A percentile compares a stretch with the other conserved stretches of the same genome.
Evolutionary conservation across 208 protist species (phyloP).

Genomic region (Kentomonas sorsogonicus): DNA sequence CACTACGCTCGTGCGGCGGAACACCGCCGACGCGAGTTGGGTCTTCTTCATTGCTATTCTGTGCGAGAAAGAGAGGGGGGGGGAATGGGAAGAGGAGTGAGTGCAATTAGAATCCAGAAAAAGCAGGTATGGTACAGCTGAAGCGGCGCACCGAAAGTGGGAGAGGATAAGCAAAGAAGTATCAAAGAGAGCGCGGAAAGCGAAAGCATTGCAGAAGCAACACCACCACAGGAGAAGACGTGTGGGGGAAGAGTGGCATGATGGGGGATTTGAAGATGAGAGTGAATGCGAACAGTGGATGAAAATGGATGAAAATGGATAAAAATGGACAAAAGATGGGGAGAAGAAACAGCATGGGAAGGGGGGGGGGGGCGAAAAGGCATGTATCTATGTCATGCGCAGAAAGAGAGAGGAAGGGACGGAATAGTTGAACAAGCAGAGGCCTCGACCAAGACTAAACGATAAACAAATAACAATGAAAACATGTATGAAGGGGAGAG

Average conservation of each 20-base stretch:
- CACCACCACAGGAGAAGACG: too few relatives aligned
- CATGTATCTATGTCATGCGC: not conserved
- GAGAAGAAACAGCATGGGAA: not conserved
- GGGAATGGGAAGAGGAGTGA: slow-evolving; percentile 3
- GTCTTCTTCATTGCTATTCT: slow-evolving; percentile 14
- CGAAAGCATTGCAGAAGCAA: not conserved
- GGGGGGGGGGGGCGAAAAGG: not conserved
- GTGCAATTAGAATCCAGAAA: too few relatives aligned
- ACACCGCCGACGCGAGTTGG: slow-evolving; percentile 1
- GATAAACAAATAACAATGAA: slow-evolving; percentile 9
- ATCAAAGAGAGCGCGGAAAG: not conserved
- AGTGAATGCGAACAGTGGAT: slow-evolving; percentile 1
- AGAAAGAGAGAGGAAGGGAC: slow-evolving; percentile 2
- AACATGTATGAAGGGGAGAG: not conserved
- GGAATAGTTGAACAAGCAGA: not conserved
- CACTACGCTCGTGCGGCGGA: slow-evolving; percentile 14
- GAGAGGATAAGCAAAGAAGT: too few relatives aligned
- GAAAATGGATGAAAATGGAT: not conserved
- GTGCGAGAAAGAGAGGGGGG: not conserved
- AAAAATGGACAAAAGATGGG: not conserved
- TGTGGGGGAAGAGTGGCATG: too few relatives aligned
- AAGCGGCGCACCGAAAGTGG: too few relatives aligned
- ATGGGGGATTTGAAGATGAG: too few relatives aligned
- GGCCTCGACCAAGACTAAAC: not conserved
- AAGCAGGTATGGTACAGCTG: too few relatives aligned